Evolutionary conservation across 495 filamentous ascomycete genomes (phyloP), one percentile per base, ranked within the genome.

Genomic region (Cenococcum geophilum): DNA sequence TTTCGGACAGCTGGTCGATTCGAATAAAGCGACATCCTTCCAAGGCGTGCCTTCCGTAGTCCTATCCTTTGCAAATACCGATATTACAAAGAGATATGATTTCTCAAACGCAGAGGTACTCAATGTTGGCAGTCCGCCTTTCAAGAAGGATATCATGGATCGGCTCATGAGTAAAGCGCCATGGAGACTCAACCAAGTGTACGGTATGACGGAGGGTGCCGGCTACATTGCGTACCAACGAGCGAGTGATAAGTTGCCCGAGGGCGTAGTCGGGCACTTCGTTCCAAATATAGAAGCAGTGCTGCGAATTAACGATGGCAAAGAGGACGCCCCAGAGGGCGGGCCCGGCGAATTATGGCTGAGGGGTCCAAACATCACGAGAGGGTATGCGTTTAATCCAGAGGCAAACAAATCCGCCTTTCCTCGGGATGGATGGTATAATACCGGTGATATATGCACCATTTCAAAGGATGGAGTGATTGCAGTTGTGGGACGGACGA

Each of bases 401-500:
- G 43, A 62, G 18, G 63, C 63, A 43, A 66, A 55, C 42, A 21
- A 18, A 36, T 12, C 14, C 79, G 77, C 63, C 32, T 83, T 66
- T 32, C 50, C 57, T 5, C 42, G 27, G 74, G 74, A 37, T 77
- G 80, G 79, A 0, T 88, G 79, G 78, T 84, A 85, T 69, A 82
- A 82, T 48, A 87, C 84, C 1, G 85, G 85, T 1, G 85, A 88
- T 64, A 80, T 86, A 18, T 83, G 83, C 1, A 80, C 85, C 61
- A 77, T 84, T 64, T 80, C 85, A 52, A 62, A 72, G 27, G 73
- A 84, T 40, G 83, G 83, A 4, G 80, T 85, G 64, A 83, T 88
- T 69, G 85, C 75, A 74, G 86, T 92, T 69, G 91, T 89, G 0
- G 90, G 92, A 66, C 85, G 90, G n/a, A 79, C 90, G 21, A 95